Conservation (phyloP, 1,139 yeast genomes). For the Blastobotrys petasosporus region DNA sequence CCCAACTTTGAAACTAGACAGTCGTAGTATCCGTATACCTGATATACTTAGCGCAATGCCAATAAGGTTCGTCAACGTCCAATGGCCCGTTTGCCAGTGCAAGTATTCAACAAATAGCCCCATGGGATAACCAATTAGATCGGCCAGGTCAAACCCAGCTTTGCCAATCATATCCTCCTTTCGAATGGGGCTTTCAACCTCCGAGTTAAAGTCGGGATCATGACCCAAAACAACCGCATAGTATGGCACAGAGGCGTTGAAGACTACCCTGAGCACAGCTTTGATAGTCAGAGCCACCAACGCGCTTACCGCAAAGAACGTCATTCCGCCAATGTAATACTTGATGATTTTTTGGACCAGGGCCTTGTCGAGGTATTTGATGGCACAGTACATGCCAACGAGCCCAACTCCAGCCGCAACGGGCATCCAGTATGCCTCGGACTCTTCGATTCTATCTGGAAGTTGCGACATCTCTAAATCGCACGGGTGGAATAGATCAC, state of each 20-base stretch:
- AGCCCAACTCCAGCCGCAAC: slow-evolving; percentile 38
- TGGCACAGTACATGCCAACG: slow-evolving; percentile 35
- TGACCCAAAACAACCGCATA: slow-evolving; percentile 32
- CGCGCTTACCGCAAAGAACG: slow-evolving; percentile 30
- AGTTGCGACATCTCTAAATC: slow-evolving; percentile 36
- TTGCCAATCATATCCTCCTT: slow-evolving; percentile 1
- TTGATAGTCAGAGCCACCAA: slow-evolving; percentile 28
- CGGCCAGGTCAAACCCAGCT: slow-evolving; percentile 18
- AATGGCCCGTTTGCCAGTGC: slow-evolving; percentile 9
- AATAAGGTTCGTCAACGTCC: slow-evolving; percentile 13
- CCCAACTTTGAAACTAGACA: slow-evolving; percentile 42
- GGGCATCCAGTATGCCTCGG: slow-evolving; percentile 40
- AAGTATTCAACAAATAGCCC: slow-evolving; percentile 14
- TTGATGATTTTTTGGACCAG: slow-evolving; percentile 33
- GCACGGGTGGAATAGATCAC: slow-evolving; percentile 42
- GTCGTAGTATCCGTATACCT: slow-evolving; percentile 14
- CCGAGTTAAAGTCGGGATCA: slow-evolving; percentile 25
- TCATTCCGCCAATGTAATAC: slow-evolving; percentile 23
- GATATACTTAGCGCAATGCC: slow-evolving; percentile 11
- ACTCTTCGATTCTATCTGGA: slow-evolving; percentile 11
- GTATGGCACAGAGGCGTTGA: slow-evolving; percentile 24
- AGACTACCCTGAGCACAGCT: slow-evolving; percentile 24
- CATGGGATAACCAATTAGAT: slow-evolving; percentile 23
- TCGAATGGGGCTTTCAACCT: not conserved
- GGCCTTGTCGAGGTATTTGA: slow-evolving; percentile 32